These are phyloP conservation scores for Debaryomycetaceae sp. DNA, from an alignment of 1,139 yeast genomes.

Conservation along the genomic window DNA sequence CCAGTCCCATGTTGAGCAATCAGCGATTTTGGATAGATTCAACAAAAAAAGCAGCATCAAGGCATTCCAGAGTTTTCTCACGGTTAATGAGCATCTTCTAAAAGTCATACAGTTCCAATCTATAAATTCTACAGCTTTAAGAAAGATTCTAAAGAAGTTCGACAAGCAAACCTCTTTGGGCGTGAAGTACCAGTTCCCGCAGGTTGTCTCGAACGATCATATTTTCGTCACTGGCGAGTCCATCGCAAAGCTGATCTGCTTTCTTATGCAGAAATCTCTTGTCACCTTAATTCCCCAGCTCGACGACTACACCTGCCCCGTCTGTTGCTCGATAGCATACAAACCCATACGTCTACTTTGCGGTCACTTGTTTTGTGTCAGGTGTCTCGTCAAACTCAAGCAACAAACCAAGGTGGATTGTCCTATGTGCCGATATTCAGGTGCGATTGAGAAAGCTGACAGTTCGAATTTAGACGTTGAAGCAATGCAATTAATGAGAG, in stretches of 20 bases:
- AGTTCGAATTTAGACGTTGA: slow-evolving; percentile 57
- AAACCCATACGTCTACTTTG: slow-evolving; percentile 66
- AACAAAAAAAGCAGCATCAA: slow-evolving; percentile 44
- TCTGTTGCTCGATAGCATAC: slow-evolving; percentile 65
- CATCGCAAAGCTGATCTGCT: slow-evolving; percentile 53
- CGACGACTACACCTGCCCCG: slow-evolving; percentile 73
- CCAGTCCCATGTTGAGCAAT: slow-evolving; percentile 37
- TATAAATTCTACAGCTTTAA: slow-evolving; percentile 59
- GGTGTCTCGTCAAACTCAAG: slow-evolving; percentile 67
- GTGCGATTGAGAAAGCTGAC: slow-evolving; percentile 57
- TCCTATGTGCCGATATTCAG: slow-evolving; percentile 58
- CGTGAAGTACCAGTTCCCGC: slow-evolving; percentile 45
- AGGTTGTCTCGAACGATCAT: slow-evolving; percentile 43
- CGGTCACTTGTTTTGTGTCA: slow-evolving; percentile 65
- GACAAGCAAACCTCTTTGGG: slow-evolving; percentile 67
- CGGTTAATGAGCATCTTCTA: slow-evolving; percentile 51
- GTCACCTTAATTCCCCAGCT: slow-evolving; percentile 63
- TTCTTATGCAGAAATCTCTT: slow-evolving; percentile 51
- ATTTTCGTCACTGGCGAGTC: slow-evolving; percentile 46
- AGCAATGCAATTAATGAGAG: slow-evolving; percentile 50
- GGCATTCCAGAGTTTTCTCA: slow-evolving; percentile 50
- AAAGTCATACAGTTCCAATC: slow-evolving; percentile 60
- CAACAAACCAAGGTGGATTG: slow-evolving; percentile 56
- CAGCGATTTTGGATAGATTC: slow-evolving; percentile 41
- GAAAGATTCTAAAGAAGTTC: slow-evolving; percentile 68